Conservation (phyloP, 306 rosid genomes). For the Trichosanthes cucumerina region DNA sequence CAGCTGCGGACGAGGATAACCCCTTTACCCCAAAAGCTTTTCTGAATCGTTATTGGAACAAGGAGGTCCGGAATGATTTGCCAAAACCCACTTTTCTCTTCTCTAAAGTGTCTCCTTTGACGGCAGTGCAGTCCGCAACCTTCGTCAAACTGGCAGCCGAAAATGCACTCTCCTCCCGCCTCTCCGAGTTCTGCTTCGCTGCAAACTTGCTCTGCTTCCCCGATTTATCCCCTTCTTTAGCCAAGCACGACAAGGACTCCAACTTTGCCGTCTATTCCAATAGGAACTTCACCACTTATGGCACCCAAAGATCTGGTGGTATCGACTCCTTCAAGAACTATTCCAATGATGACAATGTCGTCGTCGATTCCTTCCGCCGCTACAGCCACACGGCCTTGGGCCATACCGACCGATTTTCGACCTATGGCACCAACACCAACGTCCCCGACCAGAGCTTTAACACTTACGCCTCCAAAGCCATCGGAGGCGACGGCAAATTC, state of each 20-base stretch:
- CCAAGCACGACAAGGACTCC: slow-evolving; percentile 50
- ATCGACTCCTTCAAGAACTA: slow-evolving; percentile 64
- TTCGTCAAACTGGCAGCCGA: slow-evolving; percentile 54
- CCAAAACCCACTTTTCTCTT: slow-evolving; percentile 49
- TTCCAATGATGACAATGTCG: slow-evolving; percentile 39
- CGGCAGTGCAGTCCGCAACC: slow-evolving; percentile 43
- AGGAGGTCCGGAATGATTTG: slow-evolving; percentile 59
- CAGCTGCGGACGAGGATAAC: slow-evolving; percentile 26
- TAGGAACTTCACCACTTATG: slow-evolving; percentile 79
- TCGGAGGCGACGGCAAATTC: slow-evolving; percentile 70
- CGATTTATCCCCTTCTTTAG: slow-evolving; percentile 41
- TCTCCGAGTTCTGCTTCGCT: slow-evolving; percentile 68
- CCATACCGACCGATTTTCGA: slow-evolving; percentile 45
- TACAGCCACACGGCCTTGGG: slow-evolving; percentile 65
- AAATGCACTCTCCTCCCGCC: slow-evolving; percentile 37
- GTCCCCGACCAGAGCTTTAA: slow-evolving; percentile 72
- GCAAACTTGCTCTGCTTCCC: slow-evolving; percentile 76
- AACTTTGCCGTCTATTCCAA: slow-evolving; percentile 36
- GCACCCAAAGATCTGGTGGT: slow-evolving; percentile 62
- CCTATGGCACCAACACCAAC: slow-evolving; percentile 44
- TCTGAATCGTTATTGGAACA: slow-evolving; percentile 74
- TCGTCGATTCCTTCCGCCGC: slow-evolving; percentile 75
- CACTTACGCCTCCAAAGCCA: slow-evolving; percentile 50
- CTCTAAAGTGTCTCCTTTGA: slow-evolving; percentile 69
- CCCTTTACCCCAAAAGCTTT: slow-evolving; percentile 75